Percentiles rank a stretch among this genome's conserved stretches.
Conservation (phyloP, 2,329 filamentous ascomycete genomes). For the Xylaria sp. region DNA sequence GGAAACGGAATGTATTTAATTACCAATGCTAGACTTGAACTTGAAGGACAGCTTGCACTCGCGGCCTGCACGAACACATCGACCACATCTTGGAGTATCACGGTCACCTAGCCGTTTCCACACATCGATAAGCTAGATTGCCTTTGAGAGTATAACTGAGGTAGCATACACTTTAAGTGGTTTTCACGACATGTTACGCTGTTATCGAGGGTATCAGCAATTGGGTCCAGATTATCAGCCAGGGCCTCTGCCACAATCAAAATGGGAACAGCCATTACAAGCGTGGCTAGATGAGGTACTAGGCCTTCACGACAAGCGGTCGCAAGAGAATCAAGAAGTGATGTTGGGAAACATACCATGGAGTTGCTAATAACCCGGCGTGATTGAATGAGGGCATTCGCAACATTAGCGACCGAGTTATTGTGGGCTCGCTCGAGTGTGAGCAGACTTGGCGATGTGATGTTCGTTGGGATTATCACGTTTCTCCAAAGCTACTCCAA, state of each 20-base stretch:
- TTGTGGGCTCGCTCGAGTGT: constrained; percentile 9
- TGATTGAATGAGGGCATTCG: constrained; percentile 50
- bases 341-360: constrained; percentile 44
- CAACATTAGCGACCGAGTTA: constrained; percentile 35
- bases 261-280: background rate
- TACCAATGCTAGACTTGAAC: constrained; percentile 50
- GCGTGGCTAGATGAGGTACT: background rate
- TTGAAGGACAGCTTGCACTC: constrained; percentile 50
- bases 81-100: constrained; percentile 47
- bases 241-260: background rate
- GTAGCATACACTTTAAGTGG: constrained; percentile 57
- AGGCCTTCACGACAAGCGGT: background rate
- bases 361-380: constrained; percentile 48
- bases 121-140: constrained; percentile 33
- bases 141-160: background rate
- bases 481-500: constrained; percentile 34
- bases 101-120: constrained; percentile 53
- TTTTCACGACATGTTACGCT: constrained; percentile 60
- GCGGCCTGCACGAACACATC: constrained; percentile 48
- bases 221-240: constrained; percentile 4
- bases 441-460: constrained; percentile 20
- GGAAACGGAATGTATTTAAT: constrained; percentile 4
- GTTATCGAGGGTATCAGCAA: constrained; percentile 33
- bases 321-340: background rate
- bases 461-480: constrained; percentile 4